Evolutionary conservation across 768 basidiomycete genomes (phyloP).

Genomic region (Peribolospora kevripleyi): DNA sequence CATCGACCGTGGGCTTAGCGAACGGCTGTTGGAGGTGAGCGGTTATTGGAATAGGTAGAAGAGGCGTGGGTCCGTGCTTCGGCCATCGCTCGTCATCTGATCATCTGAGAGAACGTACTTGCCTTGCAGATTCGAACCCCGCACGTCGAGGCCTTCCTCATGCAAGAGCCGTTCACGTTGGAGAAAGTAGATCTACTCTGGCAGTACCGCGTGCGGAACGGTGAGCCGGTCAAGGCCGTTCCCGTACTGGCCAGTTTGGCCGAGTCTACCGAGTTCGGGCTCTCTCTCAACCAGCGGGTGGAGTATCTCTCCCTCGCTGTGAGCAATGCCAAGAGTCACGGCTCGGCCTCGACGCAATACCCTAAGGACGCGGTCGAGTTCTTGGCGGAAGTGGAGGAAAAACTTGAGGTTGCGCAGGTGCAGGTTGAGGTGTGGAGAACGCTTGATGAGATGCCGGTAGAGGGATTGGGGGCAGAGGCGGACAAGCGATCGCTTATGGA

Average conservation of each 20-base stretch:
- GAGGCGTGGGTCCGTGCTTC: background rate
- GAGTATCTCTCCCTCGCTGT: constrained; percentile 86
- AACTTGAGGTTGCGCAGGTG: constrained; percentile 85
- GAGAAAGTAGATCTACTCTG: constrained; percentile 73
- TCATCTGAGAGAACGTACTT: constrained; percentile 3
- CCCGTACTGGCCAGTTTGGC: constrained; percentile 60
- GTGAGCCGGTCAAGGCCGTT: constrained; percentile 65
- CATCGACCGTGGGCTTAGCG: constrained; percentile 48
- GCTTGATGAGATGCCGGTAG: constrained; percentile 24
- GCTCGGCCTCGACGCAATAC: constrained; percentile 34
- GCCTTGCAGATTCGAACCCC: constrained; percentile 45
- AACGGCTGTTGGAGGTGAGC: constrained; percentile 68
- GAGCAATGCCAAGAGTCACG: constrained; percentile 86
- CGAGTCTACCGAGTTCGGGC: constrained; percentile 45
- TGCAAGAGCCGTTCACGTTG: constrained; percentile 50
- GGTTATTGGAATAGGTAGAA: no score
- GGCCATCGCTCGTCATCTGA: background rate
- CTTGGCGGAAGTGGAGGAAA: constrained; percentile 82
- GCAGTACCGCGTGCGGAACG: constrained; percentile 90
- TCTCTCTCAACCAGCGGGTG: constrained; percentile 41
- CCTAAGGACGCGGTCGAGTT: constrained; percentile 69
- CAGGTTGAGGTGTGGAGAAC: constrained; percentile 69
- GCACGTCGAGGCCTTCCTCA: constrained; percentile 70
- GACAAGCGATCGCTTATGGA: constrained; percentile 10
- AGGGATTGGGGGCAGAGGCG: constrained; percentile 16